Evolutionary conservation across 257 asterid genomes (phyloP), one percentile per base, ranked within the genome.

Genomic region (Ophiorrhiza pumila): DNA sequence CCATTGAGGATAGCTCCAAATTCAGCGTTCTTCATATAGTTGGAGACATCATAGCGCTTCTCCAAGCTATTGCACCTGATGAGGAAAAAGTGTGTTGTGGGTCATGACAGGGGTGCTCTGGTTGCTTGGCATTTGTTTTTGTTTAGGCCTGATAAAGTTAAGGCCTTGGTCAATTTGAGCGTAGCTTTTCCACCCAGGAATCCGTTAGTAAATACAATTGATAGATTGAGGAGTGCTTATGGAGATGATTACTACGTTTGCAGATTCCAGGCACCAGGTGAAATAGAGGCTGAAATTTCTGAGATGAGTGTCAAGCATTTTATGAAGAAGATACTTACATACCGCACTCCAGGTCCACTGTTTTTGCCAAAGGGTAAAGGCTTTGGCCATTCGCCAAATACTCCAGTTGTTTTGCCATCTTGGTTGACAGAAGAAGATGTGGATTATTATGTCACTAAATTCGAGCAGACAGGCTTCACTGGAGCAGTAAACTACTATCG

Each of bases 221-320:
- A 79, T 20, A 65, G 13, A 73, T 29, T 79, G 10, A 76, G 85
- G 49, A 60, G 42, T 22, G 0, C 47, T 14, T 83, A 77, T 50
- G 96, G 97, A 5, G 94, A 89, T 41, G 92, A 86, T 65, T 79
- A 80, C 71, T 89, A 91, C 68, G 68, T 91, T 46, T 77, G 84
- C 78, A 87, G 91, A 80, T 87, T 87, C 78, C 96, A 91, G 96
- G 95, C 86, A 68, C 86, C 91, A 4, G 96, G 93, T 45, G 90
- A 86, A 4, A 88, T 87, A 75, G 96, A 91, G 82, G 89, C 83
- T 3, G 93, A 82, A 77, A 84, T 91, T 65, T 83, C 85, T 13
- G 66, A 81, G 22, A 23, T 77, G 61, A 93, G 91, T 11, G 71
- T 85, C 12, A 84, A 81, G 79, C 79, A 82, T 59, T 81, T 85